A percentile compares a stretch with the other conserved stretches of the same genome.
Evolutionary conservation across 108 stramenopile species (phyloP).

Genomic region (Skeletonema menzelii): DNA sequence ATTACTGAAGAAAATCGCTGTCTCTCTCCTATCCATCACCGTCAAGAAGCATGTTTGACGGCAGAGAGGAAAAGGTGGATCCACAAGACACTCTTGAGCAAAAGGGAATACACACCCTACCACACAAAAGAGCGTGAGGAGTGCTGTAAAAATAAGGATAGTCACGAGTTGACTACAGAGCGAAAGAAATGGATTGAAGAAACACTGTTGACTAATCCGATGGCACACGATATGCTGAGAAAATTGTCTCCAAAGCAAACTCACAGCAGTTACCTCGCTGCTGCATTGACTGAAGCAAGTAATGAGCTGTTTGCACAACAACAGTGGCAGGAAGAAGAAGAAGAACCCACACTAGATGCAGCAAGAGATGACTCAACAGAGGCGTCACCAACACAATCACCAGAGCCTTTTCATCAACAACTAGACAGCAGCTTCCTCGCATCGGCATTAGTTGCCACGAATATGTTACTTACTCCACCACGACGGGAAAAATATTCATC

Average conservation of each 20-base stretch:
- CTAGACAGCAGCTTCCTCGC: background rate
- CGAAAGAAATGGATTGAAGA: conserved; percentile 1
- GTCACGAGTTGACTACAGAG: background rate
- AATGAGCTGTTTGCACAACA: background rate
- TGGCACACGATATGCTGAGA: background rate
- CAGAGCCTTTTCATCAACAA: background rate
- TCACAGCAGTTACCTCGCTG: background rate
- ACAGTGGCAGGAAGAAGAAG: background rate
- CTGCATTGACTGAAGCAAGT: background rate
- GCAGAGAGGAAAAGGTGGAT: conserved; percentile 1
- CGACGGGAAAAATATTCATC: conserved; percentile 8
- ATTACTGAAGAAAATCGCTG: background rate
- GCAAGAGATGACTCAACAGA: background rate
- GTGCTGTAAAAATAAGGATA: background rate
- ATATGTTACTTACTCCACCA: background rate
- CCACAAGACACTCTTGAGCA: background rate
- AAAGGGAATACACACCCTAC: background rate
- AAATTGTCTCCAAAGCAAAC: background rate
- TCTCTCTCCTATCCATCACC: background rate
- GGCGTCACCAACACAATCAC: background rate
- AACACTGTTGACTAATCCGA: background rate
- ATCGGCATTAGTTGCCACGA: conserved; percentile 1
- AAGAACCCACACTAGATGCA: background rate
- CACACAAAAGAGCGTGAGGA: background rate
- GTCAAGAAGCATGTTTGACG: background rate